A percentile compares a stretch with the other conserved stretches of the same genome.
Evolutionary conservation across 2,329 filamentous ascomycete genomes (phyloP).

Genomic region (Tolypocladium ophioglossoides): DNA sequence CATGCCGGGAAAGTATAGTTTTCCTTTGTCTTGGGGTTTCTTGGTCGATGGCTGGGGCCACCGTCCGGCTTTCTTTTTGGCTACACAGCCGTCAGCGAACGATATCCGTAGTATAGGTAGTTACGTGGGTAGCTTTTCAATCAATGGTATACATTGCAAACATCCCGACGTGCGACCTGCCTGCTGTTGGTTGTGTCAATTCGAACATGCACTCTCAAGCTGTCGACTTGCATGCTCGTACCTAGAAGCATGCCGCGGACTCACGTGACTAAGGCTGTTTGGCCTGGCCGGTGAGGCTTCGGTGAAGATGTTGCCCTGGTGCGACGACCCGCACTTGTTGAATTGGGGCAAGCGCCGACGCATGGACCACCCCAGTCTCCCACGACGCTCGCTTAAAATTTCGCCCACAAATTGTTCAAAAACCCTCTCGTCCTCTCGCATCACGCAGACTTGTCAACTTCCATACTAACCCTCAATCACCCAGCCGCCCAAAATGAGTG

Average conservation of each 20-base stretch:
- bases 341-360: conserved; percentile 5
- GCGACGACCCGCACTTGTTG: not conserved
- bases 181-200: not conserved
- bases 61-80: conserved; percentile 13
- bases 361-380: conserved; percentile 15
- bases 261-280: not conserved
- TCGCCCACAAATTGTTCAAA: conserved; percentile 23
- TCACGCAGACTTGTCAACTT: conserved; percentile 22
- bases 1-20: conserved; percentile 6
- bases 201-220: not conserved
- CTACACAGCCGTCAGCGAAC: conserved; percentile 16
- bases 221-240: not conserved
- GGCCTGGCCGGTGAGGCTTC: not conserved
- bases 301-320: conserved; percentile 7
- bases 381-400: conserved; percentile 26
- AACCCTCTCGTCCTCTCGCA: conserved; percentile 14
- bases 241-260: too few relatives aligned
- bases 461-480: conserved; percentile 26
- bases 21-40: conserved; percentile 10
- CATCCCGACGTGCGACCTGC: not conserved
- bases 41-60: not conserved
- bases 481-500: conserved; percentile 30
- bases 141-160: not conserved
- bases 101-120: conserved; percentile 12
- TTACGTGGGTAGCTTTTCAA: not conserved